A percentile compares a stretch with the other conserved stretches of the same genome.
Conservation (phyloP, 106 monocot genomes). For the Dioscorea zingiberensis region DNA sequence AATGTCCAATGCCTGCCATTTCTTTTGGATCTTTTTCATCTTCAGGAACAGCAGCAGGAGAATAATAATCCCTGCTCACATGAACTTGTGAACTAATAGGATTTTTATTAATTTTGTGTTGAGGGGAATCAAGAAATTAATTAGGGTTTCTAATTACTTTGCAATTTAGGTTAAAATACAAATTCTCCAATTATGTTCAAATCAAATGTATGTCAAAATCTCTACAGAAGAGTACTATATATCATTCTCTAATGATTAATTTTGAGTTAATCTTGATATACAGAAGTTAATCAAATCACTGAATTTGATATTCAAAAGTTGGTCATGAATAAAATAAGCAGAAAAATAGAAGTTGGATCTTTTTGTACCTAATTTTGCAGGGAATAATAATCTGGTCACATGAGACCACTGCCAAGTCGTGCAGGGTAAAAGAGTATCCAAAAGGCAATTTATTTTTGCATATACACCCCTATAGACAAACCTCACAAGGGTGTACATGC, state of each 20-base stretch:
- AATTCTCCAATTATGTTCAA: too few species aligned
- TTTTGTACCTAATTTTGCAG: not conserved
- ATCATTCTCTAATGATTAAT: not conserved
- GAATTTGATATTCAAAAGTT: not conserved
- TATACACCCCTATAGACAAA: not conserved
- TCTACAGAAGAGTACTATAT: too few species aligned
- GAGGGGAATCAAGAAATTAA: too few species aligned
- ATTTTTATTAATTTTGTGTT: too few species aligned
- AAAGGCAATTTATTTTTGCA: not conserved
- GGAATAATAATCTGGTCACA: not conserved
- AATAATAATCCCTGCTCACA: conserved; percentile 9
- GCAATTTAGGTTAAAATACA: not conserved
- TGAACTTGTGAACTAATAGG: not conserved
- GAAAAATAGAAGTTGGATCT: not conserved
- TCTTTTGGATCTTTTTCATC: not conserved
- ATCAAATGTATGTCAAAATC: too few species aligned
- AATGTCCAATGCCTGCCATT: not conserved
- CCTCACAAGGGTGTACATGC: not conserved
- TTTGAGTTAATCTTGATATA: not conserved
- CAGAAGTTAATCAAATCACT: not conserved
- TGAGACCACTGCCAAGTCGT: not conserved
- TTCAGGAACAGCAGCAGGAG: not conserved
- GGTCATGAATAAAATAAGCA: not conserved
- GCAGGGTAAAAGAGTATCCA: not conserved
- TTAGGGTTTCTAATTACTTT: not conserved